Evolutionary conservation across 306 rosid genomes (phyloP).

Genomic region (Inga oerstediana): DNA sequence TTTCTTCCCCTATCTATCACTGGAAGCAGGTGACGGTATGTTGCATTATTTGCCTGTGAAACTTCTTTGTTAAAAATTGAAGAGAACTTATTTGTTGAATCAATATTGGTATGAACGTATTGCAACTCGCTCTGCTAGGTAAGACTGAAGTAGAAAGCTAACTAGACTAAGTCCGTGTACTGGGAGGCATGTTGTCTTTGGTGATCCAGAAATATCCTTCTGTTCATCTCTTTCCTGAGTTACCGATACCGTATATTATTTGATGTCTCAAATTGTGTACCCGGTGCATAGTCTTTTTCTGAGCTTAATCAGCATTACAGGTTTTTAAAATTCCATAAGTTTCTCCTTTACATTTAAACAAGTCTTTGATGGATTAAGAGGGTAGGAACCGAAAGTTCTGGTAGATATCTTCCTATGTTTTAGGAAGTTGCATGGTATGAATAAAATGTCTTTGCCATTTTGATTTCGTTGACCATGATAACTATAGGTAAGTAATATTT

Average conservation of each 20-base stretch:
- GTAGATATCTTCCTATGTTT: constrained; percentile 36
- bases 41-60: constrained; percentile 34
- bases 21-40: constrained; percentile 33
- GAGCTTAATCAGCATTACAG: constrained; percentile 26
- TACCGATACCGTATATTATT: not conserved
- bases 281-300: constrained; percentile 8
- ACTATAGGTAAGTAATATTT: constrained; percentile 9
- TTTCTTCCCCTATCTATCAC: constrained; percentile 31
- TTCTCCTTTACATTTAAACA: constrained; percentile 3
- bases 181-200: constrained; percentile 2
- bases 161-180: constrained; percentile 19
- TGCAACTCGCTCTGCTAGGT: constrained; percentile 19
- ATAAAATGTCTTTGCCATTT: constrained; percentile 25
- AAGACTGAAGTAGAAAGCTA: constrained; percentile 26
- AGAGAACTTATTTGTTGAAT: constrained; percentile 19
- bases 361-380: constrained; percentile 2
- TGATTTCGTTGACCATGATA: not conserved
- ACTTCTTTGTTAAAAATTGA: not conserved
- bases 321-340: not conserved
- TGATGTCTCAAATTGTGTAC: constrained; percentile 3
- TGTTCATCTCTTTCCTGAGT: constrained; percentile 10
- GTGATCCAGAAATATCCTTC: constrained; percentile 22
- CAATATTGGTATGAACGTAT: constrained; percentile 19
- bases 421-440: constrained; percentile 39
- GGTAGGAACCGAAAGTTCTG: not conserved